A percentile compares a stretch with the other conserved stretches of the same genome.
These are phyloP conservation scores for Neoboletus subvelutipes DNA, from an alignment of 768 basidiomycete genomes.

Conservation along the genomic window DNA sequence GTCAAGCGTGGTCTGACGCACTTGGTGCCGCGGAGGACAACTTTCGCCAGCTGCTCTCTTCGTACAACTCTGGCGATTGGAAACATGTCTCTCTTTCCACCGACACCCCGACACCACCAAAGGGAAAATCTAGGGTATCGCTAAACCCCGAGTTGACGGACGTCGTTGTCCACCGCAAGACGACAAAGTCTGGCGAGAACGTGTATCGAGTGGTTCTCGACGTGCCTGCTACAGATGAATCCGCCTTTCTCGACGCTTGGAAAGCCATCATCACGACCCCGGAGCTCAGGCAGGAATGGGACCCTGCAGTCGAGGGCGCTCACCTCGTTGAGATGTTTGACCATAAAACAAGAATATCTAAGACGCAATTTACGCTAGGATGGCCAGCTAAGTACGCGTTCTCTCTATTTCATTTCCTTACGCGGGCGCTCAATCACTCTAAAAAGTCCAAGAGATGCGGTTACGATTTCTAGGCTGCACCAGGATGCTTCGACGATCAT, in stretches of 20 bases:
- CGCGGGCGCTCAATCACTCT: conserved; percentile 8
- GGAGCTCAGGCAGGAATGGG: conserved; percentile 89
- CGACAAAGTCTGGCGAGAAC: conserved; percentile 66
- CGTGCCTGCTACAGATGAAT: conserved; percentile 57
- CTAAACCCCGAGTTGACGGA: conserved; percentile 62
- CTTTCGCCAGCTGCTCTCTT: conserved; percentile 76
- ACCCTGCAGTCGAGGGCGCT: conserved; percentile 87
- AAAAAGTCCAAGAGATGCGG: conserved; percentile 83
- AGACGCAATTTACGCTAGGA: conserved; percentile 89
- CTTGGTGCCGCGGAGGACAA: conserved; percentile 71
- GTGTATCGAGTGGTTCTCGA: conserved; percentile 84
- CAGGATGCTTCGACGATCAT: conserved; percentile 80
- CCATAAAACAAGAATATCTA: conserved; percentile 77
- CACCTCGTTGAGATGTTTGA: conserved; percentile 85
- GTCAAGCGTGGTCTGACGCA: conserved; percentile 79
- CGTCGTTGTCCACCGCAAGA: conserved; percentile 75
- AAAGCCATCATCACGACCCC: conserved; percentile 80
- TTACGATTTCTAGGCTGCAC: conserved; percentile 88
- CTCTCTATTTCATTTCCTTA: background rate
- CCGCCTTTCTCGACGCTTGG: conserved; percentile 71
- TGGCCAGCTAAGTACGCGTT: conserved; percentile 95
- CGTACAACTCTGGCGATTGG: conserved; percentile 73
- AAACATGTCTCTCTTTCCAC: conserved; percentile 62
- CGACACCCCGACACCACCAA: conserved; percentile 45
- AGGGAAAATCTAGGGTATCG: conserved; percentile 59